A percentile compares a stretch with the other conserved stretches of the same genome.
Evolutionary conservation across 345 rosid genomes (phyloP).

Genomic region (Physaria fendleri): DNA sequence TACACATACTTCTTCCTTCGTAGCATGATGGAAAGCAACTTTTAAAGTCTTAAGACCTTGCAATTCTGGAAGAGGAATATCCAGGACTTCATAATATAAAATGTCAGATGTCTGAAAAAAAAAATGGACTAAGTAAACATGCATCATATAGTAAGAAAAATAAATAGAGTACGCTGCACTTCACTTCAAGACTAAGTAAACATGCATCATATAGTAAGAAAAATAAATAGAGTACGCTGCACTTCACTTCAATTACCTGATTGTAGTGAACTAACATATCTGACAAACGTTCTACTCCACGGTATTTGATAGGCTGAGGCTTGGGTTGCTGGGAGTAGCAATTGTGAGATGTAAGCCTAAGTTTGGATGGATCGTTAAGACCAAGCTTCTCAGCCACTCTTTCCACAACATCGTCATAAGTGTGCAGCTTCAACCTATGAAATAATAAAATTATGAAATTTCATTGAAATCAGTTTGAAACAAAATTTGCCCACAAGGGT

Average conservation of each 20-base stretch:
- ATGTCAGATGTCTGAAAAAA: slow-evolving; percentile 70
- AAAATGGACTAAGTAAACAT: slow-evolving; percentile 18
- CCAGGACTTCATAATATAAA: slow-evolving; percentile 89
- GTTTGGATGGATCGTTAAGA: slow-evolving; percentile 80
- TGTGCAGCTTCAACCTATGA: slow-evolving; percentile 78
- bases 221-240: too few relatives aligned
- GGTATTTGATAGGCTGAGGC: slow-evolving; percentile 88
- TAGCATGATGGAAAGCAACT: slow-evolving; percentile 78
- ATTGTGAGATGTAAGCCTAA: slow-evolving; percentile 95
- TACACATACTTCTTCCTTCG: slow-evolving; percentile 72
- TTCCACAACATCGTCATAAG: slow-evolving; percentile 92
- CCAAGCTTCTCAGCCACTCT: slow-evolving; percentile 77
- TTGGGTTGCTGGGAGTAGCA: slow-evolving; percentile 99
- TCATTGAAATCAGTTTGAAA: slow-evolving; percentile 3
- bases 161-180: not conserved
- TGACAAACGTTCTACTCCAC: slow-evolving; percentile 77
- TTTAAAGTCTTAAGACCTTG: slow-evolving; percentile 83
- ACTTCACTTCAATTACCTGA: slow-evolving; percentile 48
- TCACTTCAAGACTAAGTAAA: too few relatives aligned
- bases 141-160: slow-evolving; percentile 10
- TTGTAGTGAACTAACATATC: slow-evolving; percentile 92
- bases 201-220: too few relatives aligned
- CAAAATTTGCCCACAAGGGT: slow-evolving; percentile 8
- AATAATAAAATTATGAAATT: slow-evolving; percentile 5
- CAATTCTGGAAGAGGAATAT: slow-evolving; percentile 93